phyloP scores from a whole-genome alignment of 163 green algal species.

The Trebouxia gelatinosa region DNA sequence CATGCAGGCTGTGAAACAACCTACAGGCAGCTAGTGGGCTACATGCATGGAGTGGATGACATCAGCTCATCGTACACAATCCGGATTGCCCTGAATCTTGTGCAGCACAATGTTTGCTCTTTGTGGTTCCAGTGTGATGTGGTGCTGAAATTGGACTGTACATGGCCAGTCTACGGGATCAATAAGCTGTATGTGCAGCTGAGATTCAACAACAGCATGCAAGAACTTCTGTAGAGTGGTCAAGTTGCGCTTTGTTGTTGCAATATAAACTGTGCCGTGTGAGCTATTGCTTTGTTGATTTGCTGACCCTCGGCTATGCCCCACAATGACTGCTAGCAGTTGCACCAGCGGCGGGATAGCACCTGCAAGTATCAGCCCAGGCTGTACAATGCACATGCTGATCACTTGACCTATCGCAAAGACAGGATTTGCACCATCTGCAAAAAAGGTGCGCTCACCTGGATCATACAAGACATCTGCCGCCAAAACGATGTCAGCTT shows the following conservation, averaged over 20 bases:
- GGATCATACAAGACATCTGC: conserved; percentile 53
- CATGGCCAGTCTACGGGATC: neutral
- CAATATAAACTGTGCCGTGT: conserved; percentile 6
- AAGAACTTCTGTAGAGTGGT: conserved; percentile 8
- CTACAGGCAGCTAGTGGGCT: no score
- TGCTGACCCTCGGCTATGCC: neutral
- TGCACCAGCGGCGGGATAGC: neutral
- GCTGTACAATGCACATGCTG: neutral
- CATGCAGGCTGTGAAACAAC: no score
- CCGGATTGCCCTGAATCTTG: neutral
- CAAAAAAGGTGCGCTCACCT: neutral
- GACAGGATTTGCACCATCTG: neutral
- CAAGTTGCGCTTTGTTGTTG: conserved; percentile 10
- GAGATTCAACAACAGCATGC: neutral
- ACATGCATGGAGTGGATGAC: no score
- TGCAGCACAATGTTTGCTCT: neutral
- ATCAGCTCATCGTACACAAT: neutral
- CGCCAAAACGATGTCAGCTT: conserved; percentile 36
- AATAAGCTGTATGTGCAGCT: neutral
- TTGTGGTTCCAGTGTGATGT: neutral
- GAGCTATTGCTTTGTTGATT: neutral
- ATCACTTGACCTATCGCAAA: neutral
- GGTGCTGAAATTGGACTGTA: conserved; percentile 14
- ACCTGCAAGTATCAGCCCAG: neutral
- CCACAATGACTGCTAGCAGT: neutral